Conservation (phyloP, 305 asterid species). For the Solanum hybrid region DNA sequence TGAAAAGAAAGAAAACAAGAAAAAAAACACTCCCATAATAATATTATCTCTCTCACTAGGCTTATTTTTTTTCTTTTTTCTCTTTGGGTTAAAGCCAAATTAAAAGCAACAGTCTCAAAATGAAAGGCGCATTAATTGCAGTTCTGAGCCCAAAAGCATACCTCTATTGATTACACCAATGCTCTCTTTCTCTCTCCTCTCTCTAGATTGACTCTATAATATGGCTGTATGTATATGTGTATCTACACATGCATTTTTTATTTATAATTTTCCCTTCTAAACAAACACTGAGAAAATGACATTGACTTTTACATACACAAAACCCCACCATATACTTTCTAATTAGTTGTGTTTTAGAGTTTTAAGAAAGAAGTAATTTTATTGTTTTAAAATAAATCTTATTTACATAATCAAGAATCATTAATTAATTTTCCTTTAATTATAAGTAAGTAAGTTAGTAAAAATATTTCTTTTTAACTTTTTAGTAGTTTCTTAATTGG, state of each 20-base stretch:
- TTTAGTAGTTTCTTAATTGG: neutral
- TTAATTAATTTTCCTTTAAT: neutral
- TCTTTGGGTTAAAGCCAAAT: conserved; percentile 30
- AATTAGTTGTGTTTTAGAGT: neutral
- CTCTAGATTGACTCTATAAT: conserved; percentile 35
- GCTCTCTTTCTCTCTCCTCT: conserved; percentile 24
- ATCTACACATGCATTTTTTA: neutral
- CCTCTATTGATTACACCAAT: conserved; percentile 32
- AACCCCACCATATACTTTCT: conserved; percentile 1
- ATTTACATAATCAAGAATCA: neutral
- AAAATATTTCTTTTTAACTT: no score
- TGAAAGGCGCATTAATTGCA: conserved; percentile 58
- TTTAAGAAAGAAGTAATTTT: neutral
- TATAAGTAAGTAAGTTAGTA: neutral
- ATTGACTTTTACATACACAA: conserved; percentile 47
- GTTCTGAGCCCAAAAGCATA: conserved; percentile 37
- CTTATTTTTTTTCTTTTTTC: conserved; percentile 8
- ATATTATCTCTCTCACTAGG: neutral
- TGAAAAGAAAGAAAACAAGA: neutral
- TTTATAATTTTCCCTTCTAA: neutral
- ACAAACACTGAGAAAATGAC: conserved; percentile 14
- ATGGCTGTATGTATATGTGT: neutral
- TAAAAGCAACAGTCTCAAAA: conserved; percentile 42
- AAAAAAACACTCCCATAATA: neutral
- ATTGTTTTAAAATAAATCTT: neutral